phyloP scores from a whole-genome alignment of 345 rosid genomes.

The Citrus sinensis region DNA sequence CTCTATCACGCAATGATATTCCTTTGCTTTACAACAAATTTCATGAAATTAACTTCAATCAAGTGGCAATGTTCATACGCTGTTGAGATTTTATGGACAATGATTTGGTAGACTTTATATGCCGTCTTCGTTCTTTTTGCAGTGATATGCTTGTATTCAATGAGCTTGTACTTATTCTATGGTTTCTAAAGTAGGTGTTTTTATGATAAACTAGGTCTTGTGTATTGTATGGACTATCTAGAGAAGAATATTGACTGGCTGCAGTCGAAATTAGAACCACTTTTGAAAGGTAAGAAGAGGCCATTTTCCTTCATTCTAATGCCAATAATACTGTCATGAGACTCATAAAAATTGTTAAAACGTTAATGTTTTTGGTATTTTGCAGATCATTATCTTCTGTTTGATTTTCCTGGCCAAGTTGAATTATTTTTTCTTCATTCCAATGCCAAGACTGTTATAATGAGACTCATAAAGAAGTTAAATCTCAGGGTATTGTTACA shows the following conservation, averaged over 20 bases:
- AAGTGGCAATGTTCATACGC: background rate
- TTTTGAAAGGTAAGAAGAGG: conserved; percentile 52
- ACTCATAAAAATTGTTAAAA: too few species aligned
- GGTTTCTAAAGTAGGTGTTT: conserved; percentile 7
- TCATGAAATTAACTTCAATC: background rate
- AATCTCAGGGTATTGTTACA: conserved; percentile 73
- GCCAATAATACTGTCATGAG: too few species aligned
- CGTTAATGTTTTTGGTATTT: conserved; percentile 4
- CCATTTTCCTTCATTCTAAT: background rate
- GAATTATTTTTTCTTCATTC: conserved; percentile 84
- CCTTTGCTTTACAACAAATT: background rate
- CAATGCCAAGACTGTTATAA: conserved; percentile 57
- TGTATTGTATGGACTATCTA: background rate
- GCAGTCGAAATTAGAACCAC: conserved; percentile 29
- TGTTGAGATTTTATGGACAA: background rate
- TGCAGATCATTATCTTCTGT: conserved; percentile 92
- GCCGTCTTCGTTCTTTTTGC: background rate
- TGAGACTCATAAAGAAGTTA: conserved; percentile 70
- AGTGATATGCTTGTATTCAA: background rate
- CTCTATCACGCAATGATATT: background rate
- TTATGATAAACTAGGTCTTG: conserved; percentile 47
- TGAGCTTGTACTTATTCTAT: background rate
- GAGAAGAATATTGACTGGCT: too few species aligned
- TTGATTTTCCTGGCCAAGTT: conserved; percentile 98
- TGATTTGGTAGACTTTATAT: background rate